Evolutionary conservation across 768 basidiomycete genomes (phyloP), one percentile per base, ranked within the genome.

Genomic region (Kwoniella europaea): DNA sequence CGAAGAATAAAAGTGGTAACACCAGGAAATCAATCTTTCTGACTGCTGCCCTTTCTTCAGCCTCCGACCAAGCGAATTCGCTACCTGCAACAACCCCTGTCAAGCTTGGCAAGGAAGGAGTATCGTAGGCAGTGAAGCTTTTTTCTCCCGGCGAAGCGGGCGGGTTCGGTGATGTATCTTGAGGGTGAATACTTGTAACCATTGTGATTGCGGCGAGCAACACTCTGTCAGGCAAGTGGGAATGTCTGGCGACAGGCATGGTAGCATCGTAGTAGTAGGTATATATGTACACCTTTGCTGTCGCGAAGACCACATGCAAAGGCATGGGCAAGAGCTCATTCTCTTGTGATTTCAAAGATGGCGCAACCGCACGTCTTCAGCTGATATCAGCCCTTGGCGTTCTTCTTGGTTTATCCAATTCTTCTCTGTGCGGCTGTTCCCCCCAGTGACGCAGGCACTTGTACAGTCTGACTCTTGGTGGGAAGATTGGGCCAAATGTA

Each of bases 1-100:
- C 65, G 15, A 67, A 20, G 65, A 67, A 67, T 5, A 67, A 18
- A 9, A 81, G 57, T 0, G 80, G 79, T 65, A 82, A 71, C 46
- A 82, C 73, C 27, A 75, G 63, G 15, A 79, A 53, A 58, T 82
- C 78, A 15, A 82, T 58, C 57, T 67, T 67, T 29, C 65, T 16
- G 10, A 54, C 42, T 3, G 64, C 69, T 10, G 56, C 52, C 29
- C 62, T 16, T 20, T 74, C 73, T 56, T 74, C 73, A 1, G 43
- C 69, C 16, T 67, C 66, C 10, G 65, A 65, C 65, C 65, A 67
- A 5, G 63, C 41, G 52, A 64, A n/a, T 24, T 52, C 62, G 43
- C 24, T 13, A 18, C 12, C 20, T 20, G 22, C 22, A 20, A 16
- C 24, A 20, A 12, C 46, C n/a, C 50, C 46, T 24, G 20, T n/a